Evolutionary conservation across 1,284 basidiomycete species (phyloP).

Genomic region (Lentinula novae-zelandiae): DNA sequence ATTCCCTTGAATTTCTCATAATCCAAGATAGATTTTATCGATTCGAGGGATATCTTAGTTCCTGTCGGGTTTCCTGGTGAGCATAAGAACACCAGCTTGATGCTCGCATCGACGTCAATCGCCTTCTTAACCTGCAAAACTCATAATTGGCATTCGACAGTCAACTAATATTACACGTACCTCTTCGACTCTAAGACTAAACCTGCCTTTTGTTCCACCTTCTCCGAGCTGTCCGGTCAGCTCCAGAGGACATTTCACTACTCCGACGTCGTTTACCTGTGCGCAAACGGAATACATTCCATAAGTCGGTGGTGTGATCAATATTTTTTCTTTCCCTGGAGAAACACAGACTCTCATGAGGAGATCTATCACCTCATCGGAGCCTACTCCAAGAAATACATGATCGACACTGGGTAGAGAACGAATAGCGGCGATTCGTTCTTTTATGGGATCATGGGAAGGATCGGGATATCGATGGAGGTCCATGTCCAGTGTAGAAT

Average conservation of each 20-base stretch:
- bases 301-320: constrained; percentile 93
- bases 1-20: constrained; percentile 86
- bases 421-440: constrained; percentile 70
- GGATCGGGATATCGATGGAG: constrained; percentile 90
- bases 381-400: constrained; percentile 94
- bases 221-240: constrained; percentile 55
- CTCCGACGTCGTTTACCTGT: constrained; percentile 89
- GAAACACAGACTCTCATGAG: constrained; percentile 87
- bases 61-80: constrained; percentile 98
- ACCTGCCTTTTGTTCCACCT: constrained; percentile 71
- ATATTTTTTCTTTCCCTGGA: constrained; percentile 78
- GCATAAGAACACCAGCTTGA: constrained; percentile 94
- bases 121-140: constrained; percentile 65
- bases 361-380: constrained; percentile 96
- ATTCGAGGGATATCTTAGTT: constrained; percentile 75
- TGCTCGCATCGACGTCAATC: constrained; percentile 62
- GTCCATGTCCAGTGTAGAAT: constrained; percentile 38
- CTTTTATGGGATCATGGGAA: constrained; percentile 77
- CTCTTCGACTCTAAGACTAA: constrained; percentile 74
- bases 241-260: constrained; percentile 80
- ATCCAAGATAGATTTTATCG: constrained; percentile 73
- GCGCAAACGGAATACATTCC: constrained; percentile 98
- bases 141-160: background rate
- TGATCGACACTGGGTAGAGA: constrained; percentile 64
- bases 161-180: constrained; percentile 38